phyloP scores from a whole-genome alignment of 108 stramenopile genomes.

The Chaetoceros tenuissimus region DNA sequence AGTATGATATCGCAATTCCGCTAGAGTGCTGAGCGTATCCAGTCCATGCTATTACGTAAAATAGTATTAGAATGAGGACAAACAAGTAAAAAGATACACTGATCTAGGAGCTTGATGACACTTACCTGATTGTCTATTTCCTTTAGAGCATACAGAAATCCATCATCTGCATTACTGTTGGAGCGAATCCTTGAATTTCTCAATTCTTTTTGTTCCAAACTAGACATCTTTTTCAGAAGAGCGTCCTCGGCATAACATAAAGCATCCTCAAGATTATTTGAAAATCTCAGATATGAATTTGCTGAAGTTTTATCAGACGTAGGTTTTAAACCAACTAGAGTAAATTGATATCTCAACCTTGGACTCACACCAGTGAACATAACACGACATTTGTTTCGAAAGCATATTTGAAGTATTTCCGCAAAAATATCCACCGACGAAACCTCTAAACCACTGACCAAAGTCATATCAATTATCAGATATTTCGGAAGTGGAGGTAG shows the following conservation, averaged over 20 bases:
- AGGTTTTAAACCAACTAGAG: conserved; percentile 41
- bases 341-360: conserved; percentile 25
- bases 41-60: conserved; percentile 26
- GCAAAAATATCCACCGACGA: conserved; percentile 58
- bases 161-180: conserved; percentile 23
- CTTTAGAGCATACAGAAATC: conserved; percentile 40
- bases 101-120: conserved; percentile 1
- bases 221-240: conserved; percentile 21
- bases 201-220: conserved; percentile 15
- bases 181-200: conserved; percentile 14
- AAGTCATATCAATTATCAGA: conserved; percentile 51
- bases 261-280: conserved; percentile 43
- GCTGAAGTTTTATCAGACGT: conserved; percentile 8
- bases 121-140: conserved; percentile 43
- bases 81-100: background rate
- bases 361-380: conserved; percentile 38
- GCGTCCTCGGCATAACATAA: conserved; percentile 62
- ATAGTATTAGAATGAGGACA: background rate
- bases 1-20: conserved; percentile 32
- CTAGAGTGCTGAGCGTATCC: conserved; percentile 21
- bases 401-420: conserved; percentile 45
- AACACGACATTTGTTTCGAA: conserved; percentile 40
- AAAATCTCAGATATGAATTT: conserved; percentile 33
- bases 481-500: conserved; percentile 52
- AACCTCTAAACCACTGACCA: conserved; percentile 63